These are phyloP conservation scores for Colletotrichum sp. DNA, from an alignment of 2,329 filamentous ascomycete species.

Conservation along the genomic window DNA sequence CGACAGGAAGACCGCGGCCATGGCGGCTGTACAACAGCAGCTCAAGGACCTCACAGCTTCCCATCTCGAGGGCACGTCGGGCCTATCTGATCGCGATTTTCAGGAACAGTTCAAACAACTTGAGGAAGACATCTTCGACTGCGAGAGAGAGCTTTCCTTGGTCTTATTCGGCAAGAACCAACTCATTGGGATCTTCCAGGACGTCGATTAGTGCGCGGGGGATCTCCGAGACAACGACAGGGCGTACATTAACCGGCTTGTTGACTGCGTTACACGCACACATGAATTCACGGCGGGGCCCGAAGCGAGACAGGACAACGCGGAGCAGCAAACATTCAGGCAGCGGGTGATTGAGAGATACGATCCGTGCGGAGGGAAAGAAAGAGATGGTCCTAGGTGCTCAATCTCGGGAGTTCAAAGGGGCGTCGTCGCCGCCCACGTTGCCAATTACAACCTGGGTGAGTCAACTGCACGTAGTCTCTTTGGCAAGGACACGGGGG, in stretches of 20 bases:
- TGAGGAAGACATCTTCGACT: not conserved
- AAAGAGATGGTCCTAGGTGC: not conserved
- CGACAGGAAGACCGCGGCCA: not conserved
- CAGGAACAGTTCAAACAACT: not conserved
- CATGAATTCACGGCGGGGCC: not conserved
- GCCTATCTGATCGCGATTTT: not conserved
- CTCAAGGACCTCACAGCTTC: not conserved
- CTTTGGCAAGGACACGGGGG: not conserved
- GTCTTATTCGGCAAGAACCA: not conserved
- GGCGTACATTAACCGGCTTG: not conserved
- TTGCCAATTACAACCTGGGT: not conserved
- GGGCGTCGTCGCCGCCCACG: not conserved
- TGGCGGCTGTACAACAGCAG: not conserved
- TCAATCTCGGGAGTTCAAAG: not conserved
- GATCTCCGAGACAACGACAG: not conserved
- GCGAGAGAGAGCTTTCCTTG: not conserved
- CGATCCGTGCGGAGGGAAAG: not conserved
- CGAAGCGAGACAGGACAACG: not conserved
- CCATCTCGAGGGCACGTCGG: not conserved
- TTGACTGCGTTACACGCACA: not conserved
- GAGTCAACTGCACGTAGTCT: not conserved
- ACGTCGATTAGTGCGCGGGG: not conserved
- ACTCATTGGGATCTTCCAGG: not conserved
- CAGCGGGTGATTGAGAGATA: not conserved
- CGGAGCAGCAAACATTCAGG: not conserved